Evolutionary conservation across 495 filamentous ascomycete genomes (phyloP).

Genomic region (Cercophora sp.): DNA sequence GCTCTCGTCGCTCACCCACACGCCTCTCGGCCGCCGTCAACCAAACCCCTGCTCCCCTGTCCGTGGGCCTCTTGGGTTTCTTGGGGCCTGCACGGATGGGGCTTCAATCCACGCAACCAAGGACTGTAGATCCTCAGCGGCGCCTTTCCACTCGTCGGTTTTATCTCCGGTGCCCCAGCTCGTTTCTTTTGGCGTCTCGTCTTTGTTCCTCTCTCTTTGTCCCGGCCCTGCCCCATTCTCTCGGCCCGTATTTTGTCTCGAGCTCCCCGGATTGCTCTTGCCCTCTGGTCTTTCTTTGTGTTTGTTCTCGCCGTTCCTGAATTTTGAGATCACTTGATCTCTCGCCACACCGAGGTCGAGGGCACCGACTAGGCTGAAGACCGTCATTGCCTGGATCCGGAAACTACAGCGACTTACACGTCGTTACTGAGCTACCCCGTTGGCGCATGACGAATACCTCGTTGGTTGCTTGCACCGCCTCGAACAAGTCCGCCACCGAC

Average conservation of each 20-base stretch:
- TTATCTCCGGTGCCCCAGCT: not conserved
- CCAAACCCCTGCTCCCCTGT: constrained; percentile 1
- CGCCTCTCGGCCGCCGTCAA: not conserved
- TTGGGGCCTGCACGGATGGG: too few relatives aligned
- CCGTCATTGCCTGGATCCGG: not conserved
- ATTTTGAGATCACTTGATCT: not conserved
- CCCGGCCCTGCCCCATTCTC: not conserved
- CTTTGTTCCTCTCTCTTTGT: not conserved
- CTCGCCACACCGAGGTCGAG: not conserved
- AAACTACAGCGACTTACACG: not conserved
- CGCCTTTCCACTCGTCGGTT: not conserved
- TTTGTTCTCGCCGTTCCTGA: not conserved
- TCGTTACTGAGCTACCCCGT: too few relatives aligned
- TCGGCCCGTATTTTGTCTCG: not conserved
- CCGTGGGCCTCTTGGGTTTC: too few relatives aligned
- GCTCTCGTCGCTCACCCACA: not conserved
- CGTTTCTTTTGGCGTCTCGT: not conserved
- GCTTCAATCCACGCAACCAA: not conserved
- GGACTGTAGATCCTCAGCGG: not conserved
- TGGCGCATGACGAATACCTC: constrained; percentile 4
- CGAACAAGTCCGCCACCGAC: constrained; percentile 1
- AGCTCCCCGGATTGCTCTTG: not conserved
- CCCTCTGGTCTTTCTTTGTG: not conserved
- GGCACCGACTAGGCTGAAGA: not conserved
- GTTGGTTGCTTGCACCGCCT: constrained; percentile 4